Evolutionary conservation across 2,329 filamentous ascomycete genomes (phyloP).

Genomic region (Tolypocladium cylindrosporum): DNA sequence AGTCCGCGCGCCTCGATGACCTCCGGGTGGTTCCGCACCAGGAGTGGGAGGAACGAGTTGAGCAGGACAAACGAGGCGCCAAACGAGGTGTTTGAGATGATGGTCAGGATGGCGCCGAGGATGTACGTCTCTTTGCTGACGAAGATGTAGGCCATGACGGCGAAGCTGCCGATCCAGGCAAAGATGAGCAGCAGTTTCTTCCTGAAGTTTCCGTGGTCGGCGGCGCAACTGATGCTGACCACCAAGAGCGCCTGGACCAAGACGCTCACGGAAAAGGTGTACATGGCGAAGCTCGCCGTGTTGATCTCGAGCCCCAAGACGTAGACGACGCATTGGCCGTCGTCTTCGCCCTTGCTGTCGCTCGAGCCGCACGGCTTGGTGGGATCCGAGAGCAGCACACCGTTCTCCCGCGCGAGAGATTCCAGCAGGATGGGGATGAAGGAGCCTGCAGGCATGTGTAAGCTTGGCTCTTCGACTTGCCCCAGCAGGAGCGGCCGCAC

Average conservation of each 20-base stretch:
- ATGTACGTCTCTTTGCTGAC: slow-evolving; percentile 68
- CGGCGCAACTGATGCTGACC: slow-evolving; percentile 91
- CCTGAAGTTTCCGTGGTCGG: slow-evolving; percentile 85
- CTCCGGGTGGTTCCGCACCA: slow-evolving; percentile 75
- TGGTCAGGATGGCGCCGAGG: slow-evolving; percentile 72
- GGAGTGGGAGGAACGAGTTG: slow-evolving; percentile 86
- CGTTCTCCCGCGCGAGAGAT: slow-evolving; percentile 84
- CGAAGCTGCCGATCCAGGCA: slow-evolving; percentile 67
- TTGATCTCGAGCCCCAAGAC: slow-evolving; percentile 82
- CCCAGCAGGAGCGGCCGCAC: neutral
- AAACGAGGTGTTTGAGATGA: slow-evolving; percentile 88
- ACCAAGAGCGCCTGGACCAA: slow-evolving; percentile 82
- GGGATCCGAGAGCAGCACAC: slow-evolving; percentile 71
- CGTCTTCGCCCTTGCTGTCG: slow-evolving; percentile 40
- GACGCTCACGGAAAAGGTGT: slow-evolving; percentile 91
- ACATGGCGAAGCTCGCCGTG: slow-evolving; percentile 96
- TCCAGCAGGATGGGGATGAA: slow-evolving; percentile 96
- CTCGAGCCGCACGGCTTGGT: slow-evolving; percentile 63
- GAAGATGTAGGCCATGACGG: slow-evolving; percentile 83
- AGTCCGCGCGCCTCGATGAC: slow-evolving; percentile 19
- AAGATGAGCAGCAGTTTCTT: slow-evolving; percentile 84
- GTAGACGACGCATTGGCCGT: slow-evolving; percentile 70
- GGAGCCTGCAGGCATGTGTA: slow-evolving; percentile 46
- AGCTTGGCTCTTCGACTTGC: neutral
- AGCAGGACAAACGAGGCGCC: slow-evolving; percentile 91